Evolutionary conservation across 129 eudicot genomes (phyloP), one percentile per base, ranked within the genome.

Genomic region (Cynara cardunculus): DNA sequence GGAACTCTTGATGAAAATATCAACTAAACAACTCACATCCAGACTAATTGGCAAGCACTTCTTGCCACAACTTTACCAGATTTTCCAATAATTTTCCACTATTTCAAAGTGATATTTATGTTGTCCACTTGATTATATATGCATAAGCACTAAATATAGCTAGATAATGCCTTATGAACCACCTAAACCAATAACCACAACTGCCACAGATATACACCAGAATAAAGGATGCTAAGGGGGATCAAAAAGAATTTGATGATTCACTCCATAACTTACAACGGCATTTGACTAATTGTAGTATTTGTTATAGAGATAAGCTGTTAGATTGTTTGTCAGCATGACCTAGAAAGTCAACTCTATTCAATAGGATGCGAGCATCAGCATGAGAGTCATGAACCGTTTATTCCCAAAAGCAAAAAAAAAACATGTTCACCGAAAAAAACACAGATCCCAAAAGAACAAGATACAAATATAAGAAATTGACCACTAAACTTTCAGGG

Each of bases 11-110:
- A 44, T 44, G 35, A 31, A 24, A 72, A 32, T 12, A 77, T 35
- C 73, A 64, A 65, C 81, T 64, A 9, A 77, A 65, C 73, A 64
- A 65, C 81, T 64, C 16, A 64, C 24, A 37, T 65, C 73, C 71
- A 76, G 34, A 76, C 22, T 41, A 53, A 53, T 16, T 18, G 22
- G 64, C 64, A 53, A 53, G n/a, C 21, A 49, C 61, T 49, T 49
- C 19, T 14, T 49, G 61, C 19, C 61, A 16, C 19, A 14, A 53
- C 6, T 4, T 53, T 18, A 53, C 64, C 64, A 13, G 9, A 25
- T 14, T 64, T 24, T n/a, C 73, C 37, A 62, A 62, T 2, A 34
- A 34, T 26, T 77, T 77, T 39, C 32, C 24, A 2, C 30, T 37
- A 16, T 64, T 25, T 25, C 18, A n/a, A 39, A 78, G 7, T 41